A percentile compares a stretch with the other conserved stretches of the same genome.
phyloP scores from a whole-genome alignment of 192 early-diverging fungal species.

The Coemansia guatemalensis region DNA sequence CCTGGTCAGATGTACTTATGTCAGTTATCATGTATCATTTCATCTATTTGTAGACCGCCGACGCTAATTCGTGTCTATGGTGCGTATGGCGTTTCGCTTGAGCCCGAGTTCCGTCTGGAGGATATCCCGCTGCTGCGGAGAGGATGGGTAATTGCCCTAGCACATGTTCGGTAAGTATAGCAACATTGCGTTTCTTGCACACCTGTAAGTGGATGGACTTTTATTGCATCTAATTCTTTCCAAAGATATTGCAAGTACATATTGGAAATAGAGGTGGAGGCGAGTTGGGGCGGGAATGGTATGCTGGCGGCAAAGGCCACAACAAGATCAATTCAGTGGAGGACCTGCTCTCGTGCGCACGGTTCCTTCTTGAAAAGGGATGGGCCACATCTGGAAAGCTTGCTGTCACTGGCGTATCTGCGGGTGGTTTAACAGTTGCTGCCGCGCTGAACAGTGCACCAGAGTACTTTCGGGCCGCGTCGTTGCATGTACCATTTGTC shows the following conservation, averaged over 20 bases:
- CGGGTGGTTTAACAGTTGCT: slow-evolving; percentile 77
- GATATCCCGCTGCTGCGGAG: slow-evolving; percentile 74
- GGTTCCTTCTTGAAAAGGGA: slow-evolving; percentile 61
- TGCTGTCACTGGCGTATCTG: slow-evolving; percentile 71
- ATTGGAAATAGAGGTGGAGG: slow-evolving; percentile 62
- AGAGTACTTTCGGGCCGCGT: slow-evolving; percentile 72
- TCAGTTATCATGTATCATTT: not conserved
- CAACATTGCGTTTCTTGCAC: not conserved
- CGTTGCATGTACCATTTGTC: slow-evolving; percentile 80
- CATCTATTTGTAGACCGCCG: slow-evolving; percentile 29
- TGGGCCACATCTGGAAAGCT: slow-evolving; percentile 57
- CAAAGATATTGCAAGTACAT: not conserved
- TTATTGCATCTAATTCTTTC: not conserved
- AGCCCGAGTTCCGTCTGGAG: slow-evolving; percentile 74
- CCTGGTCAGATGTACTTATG: not conserved
- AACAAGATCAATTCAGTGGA: slow-evolving; percentile 72
- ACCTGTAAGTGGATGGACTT: not conserved
- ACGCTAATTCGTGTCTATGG: slow-evolving; percentile 74
- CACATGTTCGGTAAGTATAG: slow-evolving; percentile 62
- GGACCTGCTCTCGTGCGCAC: slow-evolving; percentile 70
- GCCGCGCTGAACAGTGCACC: slow-evolving; percentile 63
- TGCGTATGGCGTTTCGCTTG: slow-evolving; percentile 75
- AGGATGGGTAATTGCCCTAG: slow-evolving; percentile 79
- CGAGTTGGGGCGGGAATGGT: slow-evolving; percentile 78
- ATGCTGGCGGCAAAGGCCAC: slow-evolving; percentile 66